Percentiles rank a stretch among this genome's conserved stretches.
These are phyloP conservation scores for Pholiota adiposa DNA, from an alignment of 1,284 basidiomycete species.

Conservation along the genomic window DNA sequence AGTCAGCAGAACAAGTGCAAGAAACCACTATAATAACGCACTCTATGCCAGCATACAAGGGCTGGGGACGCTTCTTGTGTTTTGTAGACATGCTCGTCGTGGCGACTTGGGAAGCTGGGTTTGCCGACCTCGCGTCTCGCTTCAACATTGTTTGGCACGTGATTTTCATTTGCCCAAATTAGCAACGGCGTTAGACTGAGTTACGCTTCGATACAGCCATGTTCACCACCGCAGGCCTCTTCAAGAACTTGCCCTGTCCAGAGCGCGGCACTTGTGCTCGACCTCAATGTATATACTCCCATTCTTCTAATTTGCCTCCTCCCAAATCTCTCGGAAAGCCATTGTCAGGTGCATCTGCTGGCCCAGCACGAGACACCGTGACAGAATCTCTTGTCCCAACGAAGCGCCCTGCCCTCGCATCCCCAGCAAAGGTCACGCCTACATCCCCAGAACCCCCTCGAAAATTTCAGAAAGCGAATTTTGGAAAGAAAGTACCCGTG, in stretches of 20 bases:
- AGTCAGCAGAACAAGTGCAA: background rate
- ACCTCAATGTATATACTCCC: constrained; percentile 68
- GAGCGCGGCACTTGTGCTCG: constrained; percentile 51
- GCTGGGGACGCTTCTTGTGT: constrained; percentile 20
- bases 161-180: background rate
- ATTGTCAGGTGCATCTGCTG: constrained; percentile 5
- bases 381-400: constrained; percentile 32
- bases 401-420: constrained; percentile 38
- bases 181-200: background rate
- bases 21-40: constrained; percentile 24
- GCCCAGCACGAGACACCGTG: constrained; percentile 9
- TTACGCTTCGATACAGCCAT: constrained; percentile 39
- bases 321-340: constrained; percentile 29
- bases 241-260: constrained; percentile 68
- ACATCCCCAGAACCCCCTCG: constrained; percentile 51
- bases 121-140: background rate
- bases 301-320: constrained; percentile 44
- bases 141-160: background rate
- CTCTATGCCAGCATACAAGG: constrained; percentile 34
- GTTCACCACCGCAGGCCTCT: constrained; percentile 69
- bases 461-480: constrained; percentile 60
- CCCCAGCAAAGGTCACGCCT: constrained; percentile 22
- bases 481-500: constrained; percentile 41
- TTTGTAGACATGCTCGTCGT: constrained; percentile 17
- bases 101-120: background rate